phyloP scores from a whole-genome alignment of 306 rosid genomes.

The Vachellia pachyceras region DNA sequence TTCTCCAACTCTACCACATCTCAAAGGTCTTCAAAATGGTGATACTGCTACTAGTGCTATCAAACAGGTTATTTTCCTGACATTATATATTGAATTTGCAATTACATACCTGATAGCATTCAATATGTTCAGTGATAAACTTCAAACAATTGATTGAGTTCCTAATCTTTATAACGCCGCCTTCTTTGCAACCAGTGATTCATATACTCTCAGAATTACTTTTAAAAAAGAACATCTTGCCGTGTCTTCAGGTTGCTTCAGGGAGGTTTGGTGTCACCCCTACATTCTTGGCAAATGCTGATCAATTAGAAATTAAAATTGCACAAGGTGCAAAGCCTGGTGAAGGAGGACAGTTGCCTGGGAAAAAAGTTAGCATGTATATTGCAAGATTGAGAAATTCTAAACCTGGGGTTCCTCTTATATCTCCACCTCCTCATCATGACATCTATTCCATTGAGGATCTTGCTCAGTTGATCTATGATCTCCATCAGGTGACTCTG shows the following conservation, averaged over 20 bases:
- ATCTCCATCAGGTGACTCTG: constrained; percentile 93
- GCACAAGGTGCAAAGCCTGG: constrained; percentile 99
- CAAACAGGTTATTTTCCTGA: constrained; percentile 76
- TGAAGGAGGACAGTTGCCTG: constrained; percentile 99
- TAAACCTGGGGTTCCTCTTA: constrained; percentile 98
- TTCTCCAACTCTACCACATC: constrained; percentile 98
- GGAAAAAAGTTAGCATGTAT: constrained; percentile 98
- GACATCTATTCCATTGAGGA: constrained; percentile 99
- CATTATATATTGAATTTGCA: constrained; percentile 21
- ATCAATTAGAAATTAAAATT: constrained; percentile 95
- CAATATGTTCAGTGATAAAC: constrained; percentile 7
- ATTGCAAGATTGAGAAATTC: constrained; percentile 98
- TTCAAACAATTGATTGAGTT: constrained; percentile 8
- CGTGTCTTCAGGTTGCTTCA: constrained; percentile 85
- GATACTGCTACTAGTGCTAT: constrained; percentile 99
- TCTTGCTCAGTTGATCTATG: constrained; percentile 97
- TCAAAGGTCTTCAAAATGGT: constrained; percentile 99
- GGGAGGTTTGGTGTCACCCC: constrained; percentile 99
- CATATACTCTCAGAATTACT: constrained; percentile 13
- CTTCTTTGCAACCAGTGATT: constrained; percentile 3
- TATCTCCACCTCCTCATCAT: constrained; percentile 99
- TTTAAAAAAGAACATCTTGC: constrained; percentile 33
- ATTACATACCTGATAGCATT: neutral
- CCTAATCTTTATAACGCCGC: constrained; percentile 6
- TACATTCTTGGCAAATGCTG: constrained; percentile 96